Conservation (phyloP, 164 flowering plant species). For the Macadamia tetraphylla region DNA sequence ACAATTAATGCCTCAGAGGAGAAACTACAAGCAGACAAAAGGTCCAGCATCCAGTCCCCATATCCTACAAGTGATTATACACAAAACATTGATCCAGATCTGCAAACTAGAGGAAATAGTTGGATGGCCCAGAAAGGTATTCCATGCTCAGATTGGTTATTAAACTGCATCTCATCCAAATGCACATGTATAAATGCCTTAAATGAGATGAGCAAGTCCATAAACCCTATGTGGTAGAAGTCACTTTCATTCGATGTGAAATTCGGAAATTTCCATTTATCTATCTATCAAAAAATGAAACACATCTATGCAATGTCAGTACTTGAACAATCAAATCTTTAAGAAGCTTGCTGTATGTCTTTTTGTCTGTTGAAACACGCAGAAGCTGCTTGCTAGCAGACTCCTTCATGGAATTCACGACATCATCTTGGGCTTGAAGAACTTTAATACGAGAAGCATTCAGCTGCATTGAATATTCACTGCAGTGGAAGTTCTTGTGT, state of each 20-base stretch:
- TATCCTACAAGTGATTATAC: too few species aligned
- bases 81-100: too few species aligned
- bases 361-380: slow-evolving; percentile 26
- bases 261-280: background rate
- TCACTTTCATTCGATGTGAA: background rate
- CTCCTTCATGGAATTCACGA: slow-evolving; percentile 59
- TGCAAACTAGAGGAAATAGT: too few species aligned
- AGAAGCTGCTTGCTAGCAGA: slow-evolving; percentile 50
- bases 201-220: too few species aligned
- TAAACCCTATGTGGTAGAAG: too few species aligned
- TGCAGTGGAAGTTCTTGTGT: slow-evolving; percentile 22
- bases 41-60: background rate
- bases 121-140: too few species aligned
- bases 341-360: slow-evolving; percentile 44
- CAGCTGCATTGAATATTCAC: slow-evolving; percentile 77
- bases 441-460: slow-evolving; percentile 65
- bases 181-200: too few species aligned
- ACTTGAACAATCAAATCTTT: slow-evolving; percentile 61
- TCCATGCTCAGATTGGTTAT: too few species aligned
- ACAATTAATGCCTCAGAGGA: background rate
- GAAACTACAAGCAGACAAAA: background rate
- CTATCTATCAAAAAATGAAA: background rate
- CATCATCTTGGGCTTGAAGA: slow-evolving; percentile 70
- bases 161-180: too few species aligned
- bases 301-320: background rate